These are phyloP conservation scores for Aegle marmelos DNA, from an alignment of 345 rosid species.

Conservation along the genomic window DNA sequence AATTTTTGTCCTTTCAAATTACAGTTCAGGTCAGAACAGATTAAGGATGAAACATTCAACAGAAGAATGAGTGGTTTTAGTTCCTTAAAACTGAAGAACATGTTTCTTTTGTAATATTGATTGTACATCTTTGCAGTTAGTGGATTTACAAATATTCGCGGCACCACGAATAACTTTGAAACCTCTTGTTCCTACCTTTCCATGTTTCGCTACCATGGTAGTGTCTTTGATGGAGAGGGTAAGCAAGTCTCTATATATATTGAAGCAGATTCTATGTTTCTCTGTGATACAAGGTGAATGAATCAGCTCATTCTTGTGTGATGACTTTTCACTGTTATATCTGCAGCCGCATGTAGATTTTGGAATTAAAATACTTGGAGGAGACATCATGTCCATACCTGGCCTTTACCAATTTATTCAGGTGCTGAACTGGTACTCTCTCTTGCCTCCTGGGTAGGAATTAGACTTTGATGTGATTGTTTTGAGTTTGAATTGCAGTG, in stretches of 20 bases:
- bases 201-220: conserved; percentile 57
- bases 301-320: background rate
- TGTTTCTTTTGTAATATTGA: conserved; percentile 8
- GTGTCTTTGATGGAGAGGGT: conserved; percentile 77
- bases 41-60: background rate
- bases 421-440: conserved; percentile 58
- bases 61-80: background rate
- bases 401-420: conserved; percentile 75
- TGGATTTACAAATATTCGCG: conserved; percentile 55
- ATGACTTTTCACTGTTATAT: background rate
- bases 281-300: background rate
- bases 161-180: conserved; percentile 56
- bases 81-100: background rate
- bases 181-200: conserved; percentile 78
- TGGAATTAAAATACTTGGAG: conserved; percentile 70
- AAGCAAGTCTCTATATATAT: background rate
- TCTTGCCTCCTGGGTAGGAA: conserved; percentile 34
- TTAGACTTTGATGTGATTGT: conserved; percentile 9
- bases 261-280: background rate
- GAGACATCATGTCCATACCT: conserved; percentile 81
- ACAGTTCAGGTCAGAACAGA: conserved; percentile 57
- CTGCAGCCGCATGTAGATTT: conserved; percentile 76
- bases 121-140: conserved; percentile 42
- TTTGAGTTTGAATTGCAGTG: background rate
- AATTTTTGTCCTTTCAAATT: conserved; percentile 42